phyloP scores from a whole-genome alignment of 768 basidiomycete genomes.

The Rhodosporidiobolus odoratus region DNA sequence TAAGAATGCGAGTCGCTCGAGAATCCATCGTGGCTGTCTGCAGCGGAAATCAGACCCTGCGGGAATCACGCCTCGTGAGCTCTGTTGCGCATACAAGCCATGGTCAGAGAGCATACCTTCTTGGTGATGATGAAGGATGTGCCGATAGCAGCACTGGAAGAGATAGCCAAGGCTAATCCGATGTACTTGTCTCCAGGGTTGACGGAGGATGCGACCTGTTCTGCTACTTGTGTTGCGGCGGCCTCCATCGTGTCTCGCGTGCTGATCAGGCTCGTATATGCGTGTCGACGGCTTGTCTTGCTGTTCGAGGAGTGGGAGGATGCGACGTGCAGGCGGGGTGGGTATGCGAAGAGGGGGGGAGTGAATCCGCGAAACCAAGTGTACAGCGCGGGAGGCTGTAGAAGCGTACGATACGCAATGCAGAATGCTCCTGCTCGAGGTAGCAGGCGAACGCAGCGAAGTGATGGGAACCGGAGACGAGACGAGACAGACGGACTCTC shows the following conservation, averaged over 20 bases:
- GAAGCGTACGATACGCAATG: too few species aligned
- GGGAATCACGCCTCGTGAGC: not conserved
- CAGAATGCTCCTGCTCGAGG: too few species aligned
- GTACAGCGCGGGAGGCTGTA: too few species aligned
- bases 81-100: not conserved
- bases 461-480: too few species aligned
- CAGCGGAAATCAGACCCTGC: constrained; percentile 85
- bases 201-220: not conserved
- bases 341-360: too few species aligned
- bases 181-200: constrained; percentile 72
- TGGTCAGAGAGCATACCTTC: constrained; percentile 62
- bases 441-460: too few species aligned
- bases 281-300: too few species aligned
- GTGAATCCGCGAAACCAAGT: too few species aligned
- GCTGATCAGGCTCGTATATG: too few species aligned
- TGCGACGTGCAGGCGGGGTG: not conserved
- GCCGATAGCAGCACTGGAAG: constrained; percentile 79
- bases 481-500: too few species aligned
- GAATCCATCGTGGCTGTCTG: constrained; percentile 49
- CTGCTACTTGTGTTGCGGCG: not conserved
- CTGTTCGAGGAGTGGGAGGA: not conserved
- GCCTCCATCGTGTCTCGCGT: not conserved
- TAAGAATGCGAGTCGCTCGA: constrained; percentile 82
- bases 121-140: constrained; percentile 98
- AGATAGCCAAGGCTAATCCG: constrained; percentile 80